These are phyloP conservation scores for Lactifluus hygrophoroides DNA, from an alignment of 768 basidiomycete species.

Conservation along the genomic window DNA sequence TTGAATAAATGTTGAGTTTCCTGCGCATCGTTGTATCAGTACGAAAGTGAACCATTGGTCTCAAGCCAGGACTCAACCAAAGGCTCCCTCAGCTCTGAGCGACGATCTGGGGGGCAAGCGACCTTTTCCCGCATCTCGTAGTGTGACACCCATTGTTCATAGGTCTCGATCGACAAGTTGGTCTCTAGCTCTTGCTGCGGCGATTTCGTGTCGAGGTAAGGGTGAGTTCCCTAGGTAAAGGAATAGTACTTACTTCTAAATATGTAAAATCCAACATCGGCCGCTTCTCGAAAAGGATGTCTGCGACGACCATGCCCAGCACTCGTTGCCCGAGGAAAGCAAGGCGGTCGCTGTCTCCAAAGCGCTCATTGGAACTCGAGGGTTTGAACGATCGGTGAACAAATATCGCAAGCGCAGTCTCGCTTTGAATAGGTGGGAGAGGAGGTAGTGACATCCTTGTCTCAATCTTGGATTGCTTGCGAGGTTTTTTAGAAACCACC, in stretches of 20 bases:
- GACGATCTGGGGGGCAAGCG: slow-evolving; percentile 1
- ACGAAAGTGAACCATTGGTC: not conserved
- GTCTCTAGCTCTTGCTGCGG: not conserved
- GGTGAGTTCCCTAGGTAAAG: not conserved
- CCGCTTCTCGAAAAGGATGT: slow-evolving; percentile 39
- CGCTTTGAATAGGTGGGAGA: slow-evolving; percentile 18
- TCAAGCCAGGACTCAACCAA: not conserved
- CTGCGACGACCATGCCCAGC: slow-evolving; percentile 40
- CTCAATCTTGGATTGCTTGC: not conserved
- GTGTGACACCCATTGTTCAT: slow-evolving; percentile 15
- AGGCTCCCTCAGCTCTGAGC: not conserved
- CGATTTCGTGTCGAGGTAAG: not conserved
- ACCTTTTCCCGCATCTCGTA: slow-evolving; percentile 16
- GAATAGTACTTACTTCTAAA: slow-evolving; percentile 39
- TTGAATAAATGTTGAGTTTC: slow-evolving; percentile 13
- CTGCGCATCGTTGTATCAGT: slow-evolving; percentile 2
- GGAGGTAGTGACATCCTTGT: slow-evolving; percentile 3
- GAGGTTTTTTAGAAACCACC: not conserved
- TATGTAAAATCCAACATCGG: slow-evolving; percentile 42
- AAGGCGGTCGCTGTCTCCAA: slow-evolving; percentile 51
- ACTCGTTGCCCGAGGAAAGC: slow-evolving; percentile 41
- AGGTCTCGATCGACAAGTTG: not conserved
- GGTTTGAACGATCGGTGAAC: slow-evolving; percentile 58
- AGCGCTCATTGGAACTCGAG: slow-evolving; percentile 26
- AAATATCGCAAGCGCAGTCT: slow-evolving; percentile 46